Base-by-base conservation (phyloP, 2,329 filamentous ascomycete genomes). In the Trichoderma sp. region DNA sequence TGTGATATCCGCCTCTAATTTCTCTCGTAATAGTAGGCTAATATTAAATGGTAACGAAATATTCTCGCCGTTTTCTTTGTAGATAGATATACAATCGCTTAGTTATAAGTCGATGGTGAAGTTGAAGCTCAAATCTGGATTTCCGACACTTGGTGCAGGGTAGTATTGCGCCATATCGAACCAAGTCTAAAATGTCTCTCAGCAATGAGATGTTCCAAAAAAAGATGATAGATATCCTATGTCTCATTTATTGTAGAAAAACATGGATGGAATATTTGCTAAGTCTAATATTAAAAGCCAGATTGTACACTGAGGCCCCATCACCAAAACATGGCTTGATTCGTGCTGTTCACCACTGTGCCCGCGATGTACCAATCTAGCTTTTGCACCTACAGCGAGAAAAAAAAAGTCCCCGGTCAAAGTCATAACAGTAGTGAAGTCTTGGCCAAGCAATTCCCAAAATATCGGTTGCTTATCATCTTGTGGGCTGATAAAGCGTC, bases 51-150 rank as follows among this genome's bases (percentile, higher is more conserved):
- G n/a, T n/a, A n/a, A n/a, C n/a, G n/a, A n/a, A n/a, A n/a, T n/a
- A n/a, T n/a, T n/a, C n/a, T n/a, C n/a, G n/a, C n/a, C n/a, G n/a
- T n/a, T n/a, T n/a, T n/a, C n/a, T n/a, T n/a, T 17, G 15, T 43
- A 1, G 1, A 43, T 8, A 4, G 36, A 8, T 8, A 8, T 15
- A 6, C 1, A 8, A 4, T 17, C 15, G 6, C 1, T 43, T 1
- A 15, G 15, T 43, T 2, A 43, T 2, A 8, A 17, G 0, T 4
- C 36, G 6, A 17, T 43, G 36, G 17, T 17, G 15, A 15, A 17
- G 1, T 43, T 43, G 36, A 17, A 17, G 36, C 36, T 8, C 15
- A 17, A 17, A 43, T 43, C 36, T 17, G 7, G 36, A 43, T 15
- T 17, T 43, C 17, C 15, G 36, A 6, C 6, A 17, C 7, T 4